Percentiles rank a stretch among this genome's conserved stretches.
Conservation (phyloP, 2,329 filamentous ascomycete genomes). For the Hypomyces rosellus region DNA sequence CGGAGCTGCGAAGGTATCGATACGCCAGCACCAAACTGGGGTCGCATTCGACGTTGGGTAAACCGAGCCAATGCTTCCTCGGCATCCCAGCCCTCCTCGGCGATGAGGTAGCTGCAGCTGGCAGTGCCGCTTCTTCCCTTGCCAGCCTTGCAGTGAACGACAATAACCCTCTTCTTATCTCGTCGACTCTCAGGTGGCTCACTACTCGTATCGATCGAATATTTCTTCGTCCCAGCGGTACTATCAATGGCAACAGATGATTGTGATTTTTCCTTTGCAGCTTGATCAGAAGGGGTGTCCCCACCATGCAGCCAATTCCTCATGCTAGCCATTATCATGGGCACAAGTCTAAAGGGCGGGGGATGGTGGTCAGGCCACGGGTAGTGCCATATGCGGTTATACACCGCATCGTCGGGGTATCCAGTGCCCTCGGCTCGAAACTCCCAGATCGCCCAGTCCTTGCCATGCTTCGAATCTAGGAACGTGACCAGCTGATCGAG, state of each 20-base stretch:
- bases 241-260: background rate
- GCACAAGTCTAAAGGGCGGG: slow-evolving; percentile 83
- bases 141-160: slow-evolving; percentile 95
- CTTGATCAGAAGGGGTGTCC: slow-evolving; percentile 26
- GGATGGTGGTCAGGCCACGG: slow-evolving; percentile 98
- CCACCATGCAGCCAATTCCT: slow-evolving; percentile 69
- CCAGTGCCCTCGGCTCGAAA: slow-evolving; percentile 95
- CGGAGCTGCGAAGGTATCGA: slow-evolving; percentile 89
- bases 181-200: slow-evolving; percentile 23
- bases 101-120: slow-evolving; percentile 83
- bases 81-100: slow-evolving; percentile 62
- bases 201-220: background rate
- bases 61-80: slow-evolving; percentile 50
- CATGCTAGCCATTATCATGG: slow-evolving; percentile 88
- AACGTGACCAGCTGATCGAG: slow-evolving; percentile 81
- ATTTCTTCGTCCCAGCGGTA: background rate
- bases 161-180: slow-evolving; percentile 58
- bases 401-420: slow-evolving; percentile 86
- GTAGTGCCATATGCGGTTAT: slow-evolving; percentile 79
- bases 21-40: slow-evolving; percentile 80
- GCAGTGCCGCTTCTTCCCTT: slow-evolving; percentile 90
- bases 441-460: slow-evolving; percentile 94
- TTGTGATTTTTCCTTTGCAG: slow-evolving; percentile 10
- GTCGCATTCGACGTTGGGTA: slow-evolving; percentile 82
- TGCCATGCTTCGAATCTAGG: slow-evolving; percentile 75